These are phyloP conservation scores for Myriosclerotinia curreyana DNA, from an alignment of 2,329 filamentous ascomycete species.

Conservation along the genomic window DNA sequence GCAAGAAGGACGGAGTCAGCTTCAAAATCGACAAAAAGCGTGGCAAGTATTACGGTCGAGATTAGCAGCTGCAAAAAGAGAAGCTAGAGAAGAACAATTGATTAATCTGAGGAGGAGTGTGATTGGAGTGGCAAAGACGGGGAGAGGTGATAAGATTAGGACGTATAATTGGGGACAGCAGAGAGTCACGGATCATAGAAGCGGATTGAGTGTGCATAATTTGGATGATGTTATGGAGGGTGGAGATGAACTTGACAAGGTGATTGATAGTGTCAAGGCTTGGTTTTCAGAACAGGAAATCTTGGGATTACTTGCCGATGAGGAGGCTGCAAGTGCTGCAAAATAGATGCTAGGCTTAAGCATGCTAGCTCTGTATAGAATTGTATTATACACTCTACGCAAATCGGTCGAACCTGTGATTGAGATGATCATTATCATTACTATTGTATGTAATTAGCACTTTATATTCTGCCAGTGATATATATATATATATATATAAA, in stretches of 20 bases:
- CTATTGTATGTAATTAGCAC: neutral
- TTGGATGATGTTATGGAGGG: conserved; percentile 64
- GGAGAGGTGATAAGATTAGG: conserved; percentile 85
- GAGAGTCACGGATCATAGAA: conserved; percentile 70
- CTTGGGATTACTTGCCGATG: conserved; percentile 54
- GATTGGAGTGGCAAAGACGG: conserved; percentile 76
- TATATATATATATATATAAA: neutral
- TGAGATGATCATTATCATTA: neutral
- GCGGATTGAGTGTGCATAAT: conserved; percentile 62
- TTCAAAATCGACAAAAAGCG: conserved; percentile 81
- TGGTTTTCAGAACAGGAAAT: conserved; percentile 68
- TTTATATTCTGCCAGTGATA: no score
- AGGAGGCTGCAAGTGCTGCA: conserved; percentile 35
- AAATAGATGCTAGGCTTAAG: conserved; percentile 23
- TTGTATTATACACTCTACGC: neutral
- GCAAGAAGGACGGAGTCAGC: conserved; percentile 89
- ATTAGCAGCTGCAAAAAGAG: conserved; percentile 74
- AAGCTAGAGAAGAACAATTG: conserved; percentile 80
- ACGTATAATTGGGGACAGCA: conserved; percentile 72
- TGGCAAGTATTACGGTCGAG: conserved; percentile 82
- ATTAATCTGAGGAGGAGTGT: conserved; percentile 72
- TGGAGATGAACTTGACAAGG: conserved; percentile 57
- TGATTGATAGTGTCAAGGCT: conserved; percentile 65
- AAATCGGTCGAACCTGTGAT: neutral
- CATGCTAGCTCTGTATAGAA: neutral